Conservation (phyloP, 1,284 basidiomycete species). For the Puccinia brachypodii region DNA sequence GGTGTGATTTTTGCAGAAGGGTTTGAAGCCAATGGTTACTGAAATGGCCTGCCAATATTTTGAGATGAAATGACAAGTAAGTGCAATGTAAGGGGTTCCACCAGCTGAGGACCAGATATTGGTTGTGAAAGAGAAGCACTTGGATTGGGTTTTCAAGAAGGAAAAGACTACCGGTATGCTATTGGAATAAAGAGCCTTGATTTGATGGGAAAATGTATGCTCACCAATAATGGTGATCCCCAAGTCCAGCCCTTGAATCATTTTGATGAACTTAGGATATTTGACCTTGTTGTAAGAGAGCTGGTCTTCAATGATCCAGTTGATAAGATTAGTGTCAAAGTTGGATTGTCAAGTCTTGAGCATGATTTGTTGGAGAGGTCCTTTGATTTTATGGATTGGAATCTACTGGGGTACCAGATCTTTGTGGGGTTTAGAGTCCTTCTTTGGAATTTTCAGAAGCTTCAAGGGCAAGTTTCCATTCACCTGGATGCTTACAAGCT, state of each 20-base stretch:
- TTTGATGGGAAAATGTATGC: neutral
- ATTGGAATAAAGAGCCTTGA: neutral
- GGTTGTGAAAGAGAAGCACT: neutral
- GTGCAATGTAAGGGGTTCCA: neutral
- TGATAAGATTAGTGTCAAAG: neutral
- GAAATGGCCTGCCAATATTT: neutral
- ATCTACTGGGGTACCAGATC: neutral
- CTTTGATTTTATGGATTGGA: neutral
- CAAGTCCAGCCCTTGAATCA: neutral
- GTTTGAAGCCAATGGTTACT: neutral
- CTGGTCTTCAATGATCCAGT: neutral
- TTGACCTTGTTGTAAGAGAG: neutral
- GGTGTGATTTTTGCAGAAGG: neutral
- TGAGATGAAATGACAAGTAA: neutral
- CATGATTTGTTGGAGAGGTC: neutral
- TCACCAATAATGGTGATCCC: neutral
- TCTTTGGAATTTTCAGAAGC: neutral
- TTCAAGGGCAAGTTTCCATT: slow-evolving; percentile 7
- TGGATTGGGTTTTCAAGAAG: neutral
- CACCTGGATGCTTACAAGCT: neutral
- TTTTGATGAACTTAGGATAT: neutral
- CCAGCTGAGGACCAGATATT: neutral
- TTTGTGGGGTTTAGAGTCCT: neutral
- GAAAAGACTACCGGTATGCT: neutral
- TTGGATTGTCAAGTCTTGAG: neutral